These are phyloP conservation scores for Pelargonium fulgidum DNA, from an alignment of 441 rosid genomes.

Conservation along the genomic window DNA sequence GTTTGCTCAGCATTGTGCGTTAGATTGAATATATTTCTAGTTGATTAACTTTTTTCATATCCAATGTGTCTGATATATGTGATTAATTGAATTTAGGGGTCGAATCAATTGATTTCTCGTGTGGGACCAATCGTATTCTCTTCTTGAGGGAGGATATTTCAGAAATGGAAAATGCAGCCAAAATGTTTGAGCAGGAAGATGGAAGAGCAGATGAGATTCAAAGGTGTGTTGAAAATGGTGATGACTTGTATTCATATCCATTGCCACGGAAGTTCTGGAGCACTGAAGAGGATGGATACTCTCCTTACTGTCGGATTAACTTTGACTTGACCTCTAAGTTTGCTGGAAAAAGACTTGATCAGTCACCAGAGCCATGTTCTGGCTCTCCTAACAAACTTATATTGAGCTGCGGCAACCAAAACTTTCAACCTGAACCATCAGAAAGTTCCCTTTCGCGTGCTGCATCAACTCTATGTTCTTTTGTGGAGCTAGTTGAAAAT, in stretches of 20 bases:
- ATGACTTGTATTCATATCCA: slow-evolving; percentile 48
- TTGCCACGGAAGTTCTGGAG: slow-evolving; percentile 30
- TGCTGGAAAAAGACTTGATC: slow-evolving; percentile 21
- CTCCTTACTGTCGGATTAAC: slow-evolving; percentile 58
- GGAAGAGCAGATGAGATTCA: slow-evolving; percentile 33
- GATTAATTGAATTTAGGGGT: slow-evolving; percentile 41
- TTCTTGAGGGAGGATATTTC: slow-evolving; percentile 68
- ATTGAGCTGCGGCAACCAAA: slow-evolving; percentile 20
- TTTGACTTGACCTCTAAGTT: slow-evolving; percentile 30
- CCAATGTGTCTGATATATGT: slow-evolving; percentile 14
- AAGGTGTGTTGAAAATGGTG: slow-evolving; percentile 34
- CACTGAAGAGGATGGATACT: slow-evolving; percentile 45
- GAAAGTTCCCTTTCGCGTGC: slow-evolving; percentile 35
- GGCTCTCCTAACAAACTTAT: slow-evolving; percentile 18
- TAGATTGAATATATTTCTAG: slow-evolving; percentile 1
- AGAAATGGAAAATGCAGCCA: slow-evolving; percentile 82
- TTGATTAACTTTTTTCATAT: slow-evolving; percentile 10
- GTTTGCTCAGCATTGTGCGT: slow-evolving; percentile 21
- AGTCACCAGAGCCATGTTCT: slow-evolving; percentile 18
- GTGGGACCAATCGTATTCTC: slow-evolving; percentile 56
- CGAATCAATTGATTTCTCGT: slow-evolving; percentile 49
- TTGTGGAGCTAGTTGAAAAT: slow-evolving; percentile 35
- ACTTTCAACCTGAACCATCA: slow-evolving; percentile 20
- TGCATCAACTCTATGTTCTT: slow-evolving; percentile 43
- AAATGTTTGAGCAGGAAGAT: slow-evolving; percentile 66